Percentiles rank a stretch among this genome's conserved stretches.
Evolutionary conservation across 768 basidiomycete genomes (phyloP).

Genomic region (Rhizopogon vulgaris): DNA sequence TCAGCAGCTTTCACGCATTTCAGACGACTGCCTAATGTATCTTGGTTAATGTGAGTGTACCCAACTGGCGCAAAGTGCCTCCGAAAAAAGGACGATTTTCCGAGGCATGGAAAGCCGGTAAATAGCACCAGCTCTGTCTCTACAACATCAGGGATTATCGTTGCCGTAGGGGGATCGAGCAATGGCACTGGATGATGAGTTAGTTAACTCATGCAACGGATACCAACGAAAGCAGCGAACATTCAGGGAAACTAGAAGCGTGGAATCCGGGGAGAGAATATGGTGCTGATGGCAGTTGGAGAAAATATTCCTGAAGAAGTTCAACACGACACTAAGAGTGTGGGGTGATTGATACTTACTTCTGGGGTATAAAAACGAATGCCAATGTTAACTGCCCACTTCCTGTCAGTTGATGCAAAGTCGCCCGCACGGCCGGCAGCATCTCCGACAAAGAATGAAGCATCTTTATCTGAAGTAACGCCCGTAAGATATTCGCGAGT

Average conservation of each 20-base stretch:
- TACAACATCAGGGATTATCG: slow-evolving; percentile 8
- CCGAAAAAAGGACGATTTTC: slow-evolving; percentile 80
- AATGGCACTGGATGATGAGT: slow-evolving; percentile 33
- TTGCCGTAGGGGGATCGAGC: slow-evolving; percentile 12
- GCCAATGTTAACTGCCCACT: slow-evolving; percentile 75
- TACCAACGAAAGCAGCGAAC: slow-evolving; percentile 12
- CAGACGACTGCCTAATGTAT: slow-evolving; percentile 64
- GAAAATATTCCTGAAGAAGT: slow-evolving; percentile 70
- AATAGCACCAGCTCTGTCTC: slow-evolving; percentile 50
- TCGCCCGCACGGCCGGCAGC: slow-evolving; percentile 79
- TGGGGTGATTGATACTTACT: slow-evolving; percentile 30
- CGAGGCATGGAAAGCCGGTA: slow-evolving; percentile 57
- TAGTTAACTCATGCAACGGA: background rate
- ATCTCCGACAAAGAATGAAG: slow-evolving; percentile 83
- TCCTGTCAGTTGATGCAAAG: slow-evolving; percentile 77
- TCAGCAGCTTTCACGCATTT: slow-evolving; percentile 68
- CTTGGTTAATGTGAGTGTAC: slow-evolving; percentile 87
- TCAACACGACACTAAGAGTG: background rate
- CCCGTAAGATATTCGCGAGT: background rate
- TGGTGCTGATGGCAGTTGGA: slow-evolving; percentile 39
- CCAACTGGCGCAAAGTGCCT: slow-evolving; percentile 58
- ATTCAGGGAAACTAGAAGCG: slow-evolving; percentile 38
- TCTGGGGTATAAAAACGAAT: slow-evolving; percentile 82
- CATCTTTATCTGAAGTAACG: slow-evolving; percentile 45
- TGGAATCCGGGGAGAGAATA: slow-evolving; percentile 63